phyloP scores from a whole-genome alignment of 495 filamentous ascomycete species.

The Penicillium bialowiezense region DNA sequence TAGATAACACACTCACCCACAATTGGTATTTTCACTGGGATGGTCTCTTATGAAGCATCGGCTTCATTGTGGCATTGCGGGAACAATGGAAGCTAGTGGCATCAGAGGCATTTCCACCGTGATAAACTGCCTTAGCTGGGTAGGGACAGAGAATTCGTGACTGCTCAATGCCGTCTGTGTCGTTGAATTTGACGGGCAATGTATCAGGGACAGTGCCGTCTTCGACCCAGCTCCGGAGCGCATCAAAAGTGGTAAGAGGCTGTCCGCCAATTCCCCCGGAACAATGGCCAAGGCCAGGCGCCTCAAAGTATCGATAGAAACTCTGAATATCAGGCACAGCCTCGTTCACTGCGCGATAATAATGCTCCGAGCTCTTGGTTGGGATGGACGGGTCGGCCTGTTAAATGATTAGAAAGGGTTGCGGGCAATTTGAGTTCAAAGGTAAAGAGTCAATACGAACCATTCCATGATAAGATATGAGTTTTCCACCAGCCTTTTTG shows the following conservation, averaged over 20 bases:
- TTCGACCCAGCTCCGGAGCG: background rate
- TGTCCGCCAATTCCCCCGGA: background rate
- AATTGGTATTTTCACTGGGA: too few species aligned
- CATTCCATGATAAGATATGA: constrained; percentile 15
- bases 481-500: constrained; percentile 9
- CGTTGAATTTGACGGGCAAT: background rate
- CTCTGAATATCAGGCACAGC: background rate
- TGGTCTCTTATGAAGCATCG: background rate
- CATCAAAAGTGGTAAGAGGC: background rate
- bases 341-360: background rate
- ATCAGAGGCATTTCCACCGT: background rate
- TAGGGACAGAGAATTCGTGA: background rate
- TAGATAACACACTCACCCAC: too few species aligned
- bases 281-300: background rate
- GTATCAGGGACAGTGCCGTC: background rate
- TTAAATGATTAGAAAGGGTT: background rate
- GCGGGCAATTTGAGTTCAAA: too few species aligned
- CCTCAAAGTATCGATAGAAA: constrained; percentile 5
- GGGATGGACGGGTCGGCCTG: background rate
- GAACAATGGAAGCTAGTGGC: background rate
- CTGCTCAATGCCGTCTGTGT: background rate
- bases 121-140: background rate
- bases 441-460: too few species aligned
- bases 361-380: background rate
- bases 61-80: background rate